Percentiles rank a stretch among this genome's conserved stretches.
Evolutionary conservation across 2,329 filamentous ascomycete genomes (phyloP).

Genomic region (Calonectria honghensis): DNA sequence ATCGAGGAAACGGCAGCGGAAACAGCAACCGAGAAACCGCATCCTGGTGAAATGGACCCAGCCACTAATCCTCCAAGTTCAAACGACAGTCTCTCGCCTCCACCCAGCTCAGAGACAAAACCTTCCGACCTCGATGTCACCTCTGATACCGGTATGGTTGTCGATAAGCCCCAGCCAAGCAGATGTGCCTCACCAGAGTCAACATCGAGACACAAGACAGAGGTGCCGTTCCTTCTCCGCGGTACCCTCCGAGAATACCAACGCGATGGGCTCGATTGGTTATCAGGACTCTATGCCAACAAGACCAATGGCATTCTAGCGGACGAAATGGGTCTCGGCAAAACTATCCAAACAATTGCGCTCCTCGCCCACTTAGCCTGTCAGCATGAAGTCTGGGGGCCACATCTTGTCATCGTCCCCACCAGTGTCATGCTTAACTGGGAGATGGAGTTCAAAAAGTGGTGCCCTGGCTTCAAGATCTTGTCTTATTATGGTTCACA

Average conservation of each 20-base stretch:
- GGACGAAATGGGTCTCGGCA: slow-evolving; percentile 98
- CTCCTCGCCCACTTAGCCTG: slow-evolving; percentile 94
- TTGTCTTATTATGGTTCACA: slow-evolving; percentile 96
- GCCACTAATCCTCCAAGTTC: slow-evolving; percentile 65
- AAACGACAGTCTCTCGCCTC: slow-evolving; percentile 69
- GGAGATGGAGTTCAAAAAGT: slow-evolving; percentile 99
- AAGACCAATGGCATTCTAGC: slow-evolving; percentile 97
- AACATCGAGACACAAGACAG: slow-evolving; percentile 74
- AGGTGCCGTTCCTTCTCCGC: slow-evolving; percentile 87
- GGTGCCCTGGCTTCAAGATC: slow-evolving; percentile 98
- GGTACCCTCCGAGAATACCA: slow-evolving; percentile 96
- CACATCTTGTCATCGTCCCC: slow-evolving; percentile 95
- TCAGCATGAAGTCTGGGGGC: slow-evolving; percentile 93
- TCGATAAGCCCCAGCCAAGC: slow-evolving; percentile 55
- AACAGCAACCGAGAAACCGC: slow-evolving; percentile 56
- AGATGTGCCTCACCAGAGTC: slow-evolving; percentile 59
- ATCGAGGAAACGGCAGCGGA: slow-evolving; percentile 39
- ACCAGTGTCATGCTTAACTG: slow-evolving; percentile 99
- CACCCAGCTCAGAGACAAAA: slow-evolving; percentile 69
- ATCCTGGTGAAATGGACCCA: slow-evolving; percentile 65
- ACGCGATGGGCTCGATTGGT: slow-evolving; percentile 97
- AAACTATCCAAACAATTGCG: slow-evolving; percentile 98
- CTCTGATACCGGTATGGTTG: slow-evolving; percentile 61
- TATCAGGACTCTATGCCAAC: slow-evolving; percentile 92
- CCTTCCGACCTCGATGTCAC: slow-evolving; percentile 69